Evolutionary conservation across 1,284 basidiomycete species (phyloP), one percentile per base, ranked within the genome.

Genomic region (Papiliotrema fonsecae): DNA sequence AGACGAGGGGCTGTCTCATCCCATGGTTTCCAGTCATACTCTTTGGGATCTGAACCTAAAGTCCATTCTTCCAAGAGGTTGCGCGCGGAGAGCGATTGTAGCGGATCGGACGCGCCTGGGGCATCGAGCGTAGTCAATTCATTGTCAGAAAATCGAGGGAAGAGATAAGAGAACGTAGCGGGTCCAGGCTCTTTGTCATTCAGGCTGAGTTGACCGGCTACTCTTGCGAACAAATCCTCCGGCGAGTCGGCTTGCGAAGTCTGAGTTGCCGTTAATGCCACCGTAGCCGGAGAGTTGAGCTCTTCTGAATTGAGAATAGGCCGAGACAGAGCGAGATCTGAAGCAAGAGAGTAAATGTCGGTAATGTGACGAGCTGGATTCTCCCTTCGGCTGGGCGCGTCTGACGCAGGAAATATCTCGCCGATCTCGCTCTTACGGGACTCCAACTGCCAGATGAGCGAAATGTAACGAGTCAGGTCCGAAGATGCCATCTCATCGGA

Each of bases 201-300:
- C 24, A 70, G 37, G 22, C 57, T 67, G 34, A 69, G 40, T 16
- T 52, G 50, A 3, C 52, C 57, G 0, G 65, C 56, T 1, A 61
- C 62, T 19, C 54, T 49, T 3, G 60, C 59, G 27, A 70, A 60
- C 3, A 61, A 19, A 4, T 66, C 64, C 21, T 66, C 66, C 1
- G 56, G 52, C 14, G 49, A 36, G n/a, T 47, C 36, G 3, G 9
- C 19, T 22, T 31, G 21, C 7, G 26, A 40, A 11, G 21, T 26
- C 21, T 47, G 19, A 2, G 25, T 18, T 7, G 7, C n/a, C 6
- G 26, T 16, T 34, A 31, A 10, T 9, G 42, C 10, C 10, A 13
- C 28, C 18, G 21, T 14, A 9, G 25, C 40, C 5, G n/a, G 41
- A 21, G 14, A 5, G 11, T 19, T n/a, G 22, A 53, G 19, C 28